Base-by-base conservation (phyloP, 2,329 filamentous ascomycete genomes). In the Aquanectria penicillioides region DNA sequence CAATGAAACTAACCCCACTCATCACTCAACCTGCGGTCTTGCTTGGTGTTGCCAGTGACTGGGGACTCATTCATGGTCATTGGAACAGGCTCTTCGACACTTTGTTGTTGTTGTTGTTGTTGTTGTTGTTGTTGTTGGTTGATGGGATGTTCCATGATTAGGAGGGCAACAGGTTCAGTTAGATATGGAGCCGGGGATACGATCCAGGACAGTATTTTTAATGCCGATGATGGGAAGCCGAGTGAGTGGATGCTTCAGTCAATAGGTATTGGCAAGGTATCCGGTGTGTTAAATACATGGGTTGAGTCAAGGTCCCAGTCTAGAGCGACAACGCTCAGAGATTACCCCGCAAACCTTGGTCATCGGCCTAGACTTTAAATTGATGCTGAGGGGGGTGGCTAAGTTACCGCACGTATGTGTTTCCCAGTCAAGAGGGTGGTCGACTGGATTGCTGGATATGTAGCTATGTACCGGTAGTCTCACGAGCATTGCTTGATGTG, bases 1-100 rank as follows among this genome's bases (percentile, higher is more conserved):
- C 25, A 20, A 17, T 28, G 10, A 17, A 13, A 74, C 78, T 70
- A 57, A 83, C 80, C 81, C 81, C 81, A 83, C 71, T 83, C 81
- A 61, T 80, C 80, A 20, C 76, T 81, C 67, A 71, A 71, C 61
- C 71, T 73, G 57, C 70, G 71, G 58, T 73, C 75, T 51, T 75
- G 66, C 64, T 69, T 73, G 57, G 58, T 52, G 15, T 51, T 66
- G 5, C 60, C 64, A 7, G 61, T 51, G 15, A 70, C 63, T 33
- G 73, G 71, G 11, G 75, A 73, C 58, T 74, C 71, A 60, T 71
- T 71, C 61, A 73, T 46, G 31, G 59, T 55, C 9, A 66, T 38
- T 23, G 69, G 66, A 13, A 59, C 41, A 28, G 56, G 33, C 31
- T 69, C 62, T 12, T 68, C 61, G n/a, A 62, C 57, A n/a, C 58